These are phyloP conservation scores for Lachancea cidri DNA, from an alignment of 805 yeast genomes.

Conservation along the genomic window DNA sequence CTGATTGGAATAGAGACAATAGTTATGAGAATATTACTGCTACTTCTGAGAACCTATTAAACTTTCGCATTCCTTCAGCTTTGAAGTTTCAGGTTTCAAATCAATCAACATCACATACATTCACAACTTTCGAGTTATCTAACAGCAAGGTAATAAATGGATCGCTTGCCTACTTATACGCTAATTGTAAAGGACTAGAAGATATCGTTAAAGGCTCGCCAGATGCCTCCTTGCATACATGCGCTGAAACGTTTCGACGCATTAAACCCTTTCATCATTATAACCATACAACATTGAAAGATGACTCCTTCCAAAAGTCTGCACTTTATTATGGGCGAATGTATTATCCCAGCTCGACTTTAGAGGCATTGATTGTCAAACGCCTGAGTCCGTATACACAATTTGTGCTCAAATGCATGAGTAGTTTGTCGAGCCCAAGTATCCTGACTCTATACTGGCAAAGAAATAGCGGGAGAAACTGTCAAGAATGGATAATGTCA, in stretches of 20 bases:
- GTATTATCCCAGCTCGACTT: conserved; percentile 78
- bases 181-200: conserved; percentile 49
- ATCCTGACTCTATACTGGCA: conserved; percentile 68
- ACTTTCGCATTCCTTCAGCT: conserved; percentile 69
- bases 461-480: conserved; percentile 53
- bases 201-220: conserved; percentile 45
- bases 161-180: conserved; percentile 74
- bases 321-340: conserved; percentile 75
- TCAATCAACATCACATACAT: conserved; percentile 62
- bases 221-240: conserved; percentile 55
- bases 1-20: conserved; percentile 77
- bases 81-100: conserved; percentile 62
- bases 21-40: conserved; percentile 69
- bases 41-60: conserved; percentile 62
- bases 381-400: conserved; percentile 57
- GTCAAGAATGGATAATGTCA: conserved; percentile 73
- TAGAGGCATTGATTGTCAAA: conserved; percentile 82
- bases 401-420: conserved; percentile 66
- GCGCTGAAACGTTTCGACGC: conserved; percentile 61
- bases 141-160: conserved; percentile 67
- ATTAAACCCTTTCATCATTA: conserved; percentile 42
- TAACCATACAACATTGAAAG: not conserved
- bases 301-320: conserved; percentile 5
- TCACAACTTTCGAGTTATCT: conserved; percentile 66
- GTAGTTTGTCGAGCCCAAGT: conserved; percentile 55